Evolutionary conservation across 116 monocot genomes (phyloP), one percentile per base, ranked within the genome.

Genomic region (Zostera marina): DNA sequence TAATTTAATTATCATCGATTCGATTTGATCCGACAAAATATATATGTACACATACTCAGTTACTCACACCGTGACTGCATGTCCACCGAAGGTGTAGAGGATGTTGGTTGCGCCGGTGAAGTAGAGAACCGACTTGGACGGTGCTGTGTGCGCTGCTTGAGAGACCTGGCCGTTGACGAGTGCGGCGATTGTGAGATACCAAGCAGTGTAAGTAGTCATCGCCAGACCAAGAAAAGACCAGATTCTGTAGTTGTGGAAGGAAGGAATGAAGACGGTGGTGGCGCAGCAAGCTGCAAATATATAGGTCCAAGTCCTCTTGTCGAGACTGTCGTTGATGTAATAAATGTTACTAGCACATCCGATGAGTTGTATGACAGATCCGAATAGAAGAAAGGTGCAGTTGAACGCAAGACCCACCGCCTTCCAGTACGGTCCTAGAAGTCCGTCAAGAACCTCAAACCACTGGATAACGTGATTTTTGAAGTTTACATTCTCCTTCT

Each of bases 361-460:
- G 16, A 91, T 91, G 46, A 91, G 73, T 75, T 91, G 91, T 40
- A 91, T 91, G 43, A 91, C 91, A 15, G 86, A 85, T 38, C 91
- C 91, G 72, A 91, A 91, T 41, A 91, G 86, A 53, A 91, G 86
- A 72, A 91, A 91, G 45, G 86, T 86, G 23, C 91, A 85, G 77
- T 91, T 91, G 91, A 91, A 91, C 43, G 73, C 82, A 9, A 91
- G 77, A 0, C 91, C 91, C 20, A 70, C 7, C 51, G 85, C 86
- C 66, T 86, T 91, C 91, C 91, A 91, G 71, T 75, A 79, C 14
- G 82, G 82, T 23, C 91, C 86, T 24, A 91, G 73, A 13, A 91
- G 79, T 32, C 91, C 91, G 58, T 85, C 91, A 48, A 85, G 73
- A 62, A 91, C 91, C 76, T 91, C 91, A 61, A 91, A 91, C 91